Evolutionary conservation across 306 rosid genomes (phyloP), one percentile per base, ranked within the genome.

Genomic region (Boehmeria nivea): DNA sequence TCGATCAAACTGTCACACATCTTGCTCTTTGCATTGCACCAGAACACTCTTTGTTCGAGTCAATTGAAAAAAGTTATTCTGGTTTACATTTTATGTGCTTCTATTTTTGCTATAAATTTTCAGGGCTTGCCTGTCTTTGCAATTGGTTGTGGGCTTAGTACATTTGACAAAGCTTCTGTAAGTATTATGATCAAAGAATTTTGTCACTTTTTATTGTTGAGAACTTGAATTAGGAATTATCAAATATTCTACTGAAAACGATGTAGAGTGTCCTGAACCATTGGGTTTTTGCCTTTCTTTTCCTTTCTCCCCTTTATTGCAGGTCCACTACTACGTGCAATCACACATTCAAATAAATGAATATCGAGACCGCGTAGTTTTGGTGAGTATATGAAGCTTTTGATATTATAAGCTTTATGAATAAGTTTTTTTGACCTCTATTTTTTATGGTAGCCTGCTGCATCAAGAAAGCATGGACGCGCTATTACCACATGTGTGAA

Each of bases 291-390:
- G 49, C 38, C 5, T 58, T 59, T 55, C 20, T 18, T 34, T 4
- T 18, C 11, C 20, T 28, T 54, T 42, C 65, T 34, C 27, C 26
- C 66, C 21, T 6, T 52, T 15, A 37, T 46, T 74, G 25, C 81
- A 91, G 98, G 95, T 87, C 57, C 83, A 87, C 69, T 82, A 80
- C 78, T 91, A 91, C 80, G 96, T 91, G 77, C 98, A 91, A 79
- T 91, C 98, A 59, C 98, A 91, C 73, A 91, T 91, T 80, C 98
- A 91, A 75, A 76, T 91, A 33, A 91, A 91, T 60, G 96, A 91
- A 77, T 91, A 91, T 65, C 87, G 98, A 54, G 98, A 91, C 69
- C 67, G 84, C 18, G 64, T 82, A 63, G 31, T 84, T 60, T 84
- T 91, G 95, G 98, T 91, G 54, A 62, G 89, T 47, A 21, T 61